phyloP scores from a whole-genome alignment of 495 filamentous ascomycete genomes.

The Xylaria venustula region DNA sequence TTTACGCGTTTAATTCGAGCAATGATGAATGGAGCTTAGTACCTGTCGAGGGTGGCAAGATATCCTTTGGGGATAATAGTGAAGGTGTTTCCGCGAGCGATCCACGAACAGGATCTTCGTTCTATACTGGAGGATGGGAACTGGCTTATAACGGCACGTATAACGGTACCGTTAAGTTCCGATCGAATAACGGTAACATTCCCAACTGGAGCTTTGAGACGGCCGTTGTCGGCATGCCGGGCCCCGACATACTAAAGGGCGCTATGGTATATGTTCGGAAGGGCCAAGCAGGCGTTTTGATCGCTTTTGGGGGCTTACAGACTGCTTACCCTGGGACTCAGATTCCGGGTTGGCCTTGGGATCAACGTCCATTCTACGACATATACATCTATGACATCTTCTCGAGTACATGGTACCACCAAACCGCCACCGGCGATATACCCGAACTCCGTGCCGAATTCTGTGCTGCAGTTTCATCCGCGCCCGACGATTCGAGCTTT shows the following conservation, averaged over 20 bases:
- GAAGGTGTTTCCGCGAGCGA: constrained; percentile 15
- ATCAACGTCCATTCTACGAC: constrained; percentile 23
- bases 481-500: constrained; percentile 51
- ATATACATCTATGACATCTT: constrained; percentile 55
- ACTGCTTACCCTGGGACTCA: constrained; percentile 9
- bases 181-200: not conserved
- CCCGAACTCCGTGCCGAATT: constrained; percentile 50
- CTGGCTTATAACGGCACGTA: constrained; percentile 4
- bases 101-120: constrained; percentile 11
- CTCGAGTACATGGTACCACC: constrained; percentile 53
- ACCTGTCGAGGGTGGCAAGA: constrained; percentile 4
- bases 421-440: constrained; percentile 46
- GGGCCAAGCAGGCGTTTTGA: constrained; percentile 8
- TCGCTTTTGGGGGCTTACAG: constrained; percentile 18
- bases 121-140: constrained; percentile 12
- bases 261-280: constrained; percentile 15
- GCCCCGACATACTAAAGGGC: not conserved
- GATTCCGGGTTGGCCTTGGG: not conserved
- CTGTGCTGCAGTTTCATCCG: constrained; percentile 53
- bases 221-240: not conserved
- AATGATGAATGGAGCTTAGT: constrained; percentile 1
- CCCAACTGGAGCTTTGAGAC: constrained; percentile 9
- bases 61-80: constrained; percentile 8
- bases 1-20: constrained; percentile 14
- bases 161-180: constrained; percentile 16